These are phyloP conservation scores for Microthlaspi erraticum DNA, from an alignment of 345 rosid species.

Conservation along the genomic window DNA sequence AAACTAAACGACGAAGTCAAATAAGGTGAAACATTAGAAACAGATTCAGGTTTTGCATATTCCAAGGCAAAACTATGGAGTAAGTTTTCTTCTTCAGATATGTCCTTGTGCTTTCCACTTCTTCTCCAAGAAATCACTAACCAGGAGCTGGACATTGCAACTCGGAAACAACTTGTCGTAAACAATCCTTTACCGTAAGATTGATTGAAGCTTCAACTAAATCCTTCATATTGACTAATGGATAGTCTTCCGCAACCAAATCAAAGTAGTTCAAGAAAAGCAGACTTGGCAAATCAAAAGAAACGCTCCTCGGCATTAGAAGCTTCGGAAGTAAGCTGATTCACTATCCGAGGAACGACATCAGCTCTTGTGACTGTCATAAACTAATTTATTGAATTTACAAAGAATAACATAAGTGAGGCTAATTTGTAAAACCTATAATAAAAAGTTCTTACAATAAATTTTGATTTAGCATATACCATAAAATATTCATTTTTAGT, in stretches of 20 bases:
- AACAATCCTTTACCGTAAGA: slow-evolving; percentile 8
- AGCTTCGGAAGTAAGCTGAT: slow-evolving; percentile 79
- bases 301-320: slow-evolving; percentile 42
- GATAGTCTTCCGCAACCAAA: not conserved
- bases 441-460: too few species aligned
- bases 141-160: slow-evolving; percentile 18
- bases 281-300: not conserved
- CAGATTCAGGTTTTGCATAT: too few species aligned
- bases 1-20: too few species aligned
- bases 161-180: not conserved
- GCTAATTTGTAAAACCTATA: too few species aligned
- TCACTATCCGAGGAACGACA: slow-evolving; percentile 90
- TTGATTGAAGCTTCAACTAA: not conserved
- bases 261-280: not conserved
- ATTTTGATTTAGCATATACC: too few species aligned
- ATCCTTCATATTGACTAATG: not conserved
- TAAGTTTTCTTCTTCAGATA: not conserved
- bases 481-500: too few species aligned
- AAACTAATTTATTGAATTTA: too few species aligned
- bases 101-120: slow-evolving; percentile 18
- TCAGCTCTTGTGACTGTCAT: slow-evolving; percentile 98
- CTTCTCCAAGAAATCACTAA: slow-evolving; percentile 3
- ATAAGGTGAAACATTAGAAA: too few species aligned
- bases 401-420: too few species aligned
- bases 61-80: not conserved